Conservation (phyloP, 2,329 filamentous ascomycete species). For the Talaromyces amestolkiae region DNA sequence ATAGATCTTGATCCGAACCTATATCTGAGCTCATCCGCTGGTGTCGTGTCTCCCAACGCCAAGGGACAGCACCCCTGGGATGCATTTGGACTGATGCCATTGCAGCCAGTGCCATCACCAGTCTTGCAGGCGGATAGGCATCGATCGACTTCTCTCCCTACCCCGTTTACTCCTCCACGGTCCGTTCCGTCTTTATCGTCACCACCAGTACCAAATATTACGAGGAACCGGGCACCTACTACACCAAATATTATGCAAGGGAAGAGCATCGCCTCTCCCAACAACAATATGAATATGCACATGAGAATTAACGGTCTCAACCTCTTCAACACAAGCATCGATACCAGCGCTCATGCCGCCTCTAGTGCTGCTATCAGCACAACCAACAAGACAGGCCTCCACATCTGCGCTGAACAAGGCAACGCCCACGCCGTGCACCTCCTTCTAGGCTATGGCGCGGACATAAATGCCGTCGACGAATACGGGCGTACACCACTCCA, state of each 20-base stretch:
- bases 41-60: background rate
- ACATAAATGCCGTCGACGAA: constrained; percentile 10
- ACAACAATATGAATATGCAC: background rate
- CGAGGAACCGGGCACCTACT: background rate
- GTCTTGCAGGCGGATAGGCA: constrained; percentile 11
- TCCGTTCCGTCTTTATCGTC: constrained; percentile 12
- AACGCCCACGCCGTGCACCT: constrained; percentile 6
- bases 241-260: constrained; percentile 1
- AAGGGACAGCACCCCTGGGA: constrained; percentile 4
- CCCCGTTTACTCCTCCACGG: constrained; percentile 16
- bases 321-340: constrained; percentile 4
- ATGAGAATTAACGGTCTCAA: background rate
- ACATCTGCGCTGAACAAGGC: constrained; percentile 13
- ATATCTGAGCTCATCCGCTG: constrained; percentile 1
- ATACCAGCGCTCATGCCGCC: background rate
- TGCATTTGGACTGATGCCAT: constrained; percentile 15
- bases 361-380: background rate
- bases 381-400: constrained; percentile 12
- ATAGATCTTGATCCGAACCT: constrained; percentile 14
- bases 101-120: constrained; percentile 6
- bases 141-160: constrained; percentile 15
- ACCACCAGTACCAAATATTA: background rate
- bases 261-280: background rate
- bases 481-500: constrained; percentile 15
- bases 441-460: constrained; percentile 9